Percentiles rank a stretch among this genome's conserved stretches.
Evolutionary conservation across 352 stramenopile species (phyloP).

Genomic region (Elongisporangium anandrum): DNA sequence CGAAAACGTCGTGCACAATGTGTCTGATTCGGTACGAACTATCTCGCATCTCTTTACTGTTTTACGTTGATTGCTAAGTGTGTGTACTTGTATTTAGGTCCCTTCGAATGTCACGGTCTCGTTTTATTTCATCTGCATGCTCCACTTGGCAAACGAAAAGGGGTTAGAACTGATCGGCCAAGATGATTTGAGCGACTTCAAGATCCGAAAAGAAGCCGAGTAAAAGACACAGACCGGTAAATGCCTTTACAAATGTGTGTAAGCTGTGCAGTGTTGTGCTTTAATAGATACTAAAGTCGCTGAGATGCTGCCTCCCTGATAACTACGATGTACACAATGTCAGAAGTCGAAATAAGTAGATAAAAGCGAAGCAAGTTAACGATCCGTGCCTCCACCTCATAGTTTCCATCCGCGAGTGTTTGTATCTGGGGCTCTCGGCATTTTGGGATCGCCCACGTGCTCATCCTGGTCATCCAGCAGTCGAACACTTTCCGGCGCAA

Average conservation of each 20-base stretch:
- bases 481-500: constrained; percentile 31
- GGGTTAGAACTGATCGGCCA: constrained; percentile 84
- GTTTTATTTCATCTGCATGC: constrained; percentile 99
- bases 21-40: constrained; percentile 68
- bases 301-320: background rate
- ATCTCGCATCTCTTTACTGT: constrained; percentile 1
- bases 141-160: constrained; percentile 99
- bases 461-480: constrained; percentile 42
- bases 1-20: constrained; percentile 86
- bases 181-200: constrained; percentile 73
- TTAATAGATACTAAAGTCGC: constrained; percentile 9
- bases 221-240: constrained; percentile 10
- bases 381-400: constrained; percentile 12
- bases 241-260: constrained; percentile 20
- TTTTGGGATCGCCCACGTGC: constrained; percentile 4
- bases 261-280: constrained; percentile 5
- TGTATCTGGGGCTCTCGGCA: constrained; percentile 8
- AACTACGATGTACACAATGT: constrained; percentile 15
- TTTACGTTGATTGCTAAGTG: background rate
- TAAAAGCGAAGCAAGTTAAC: constrained; percentile 4
- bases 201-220: constrained; percentile 44
- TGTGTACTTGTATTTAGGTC: constrained; percentile 32
- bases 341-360: constrained; percentile 14
- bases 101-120: constrained; percentile 94
- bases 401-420: constrained; percentile 61